Base-by-base conservation (phyloP, 2,329 filamentous ascomycete genomes). In the Neofusicoccum umdonicola region DNA sequence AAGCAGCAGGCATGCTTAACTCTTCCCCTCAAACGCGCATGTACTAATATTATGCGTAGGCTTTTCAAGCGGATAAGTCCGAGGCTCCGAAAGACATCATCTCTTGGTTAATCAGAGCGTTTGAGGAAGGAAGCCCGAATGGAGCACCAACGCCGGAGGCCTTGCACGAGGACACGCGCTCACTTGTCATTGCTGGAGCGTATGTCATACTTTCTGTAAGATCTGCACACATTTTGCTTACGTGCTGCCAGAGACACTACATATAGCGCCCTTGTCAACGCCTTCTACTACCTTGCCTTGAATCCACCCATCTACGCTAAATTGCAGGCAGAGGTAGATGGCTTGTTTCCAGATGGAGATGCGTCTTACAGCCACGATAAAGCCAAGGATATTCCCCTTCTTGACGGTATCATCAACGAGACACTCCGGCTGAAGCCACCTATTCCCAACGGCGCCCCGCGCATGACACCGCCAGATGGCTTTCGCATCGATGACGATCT, bases 211-310 rank as follows among this genome's bases (percentile, higher is more conserved):
- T 3, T 12, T 39, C 13, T 13, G 3, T 2, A 6, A 6, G 9
- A 39, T 12, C 6, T 15, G 6, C 37, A 39, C 31, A 2, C 13
- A 31, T 5, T 31, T 31, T 7, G 5, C 27, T 31, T 31, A 31
- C 27, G 27, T 31, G 7, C 27, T 5, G 27, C 1, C 19, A 78
- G 75, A 0, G 80, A 82, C 64, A 81, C 80, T 2, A 80, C 79
- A 1, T 80, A 78, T 1, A 80, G 78, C 5, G 74, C 78, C 17
- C 71, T 80, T 68, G 71, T 76, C 27, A 76, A 75, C 8, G 76
- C 73, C 1, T 74, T 82, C 66, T 81, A 80, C 73, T 81, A 82
- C 69, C 75, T 82, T 35, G 71, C 78, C 11, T 73, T 78, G 37
- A 79, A 81, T 66, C 69, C 76, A 2, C 52, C 66, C 15, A 71